Conservation (phyloP, 257 asterid genomes). For the Petunia secreta region DNA sequence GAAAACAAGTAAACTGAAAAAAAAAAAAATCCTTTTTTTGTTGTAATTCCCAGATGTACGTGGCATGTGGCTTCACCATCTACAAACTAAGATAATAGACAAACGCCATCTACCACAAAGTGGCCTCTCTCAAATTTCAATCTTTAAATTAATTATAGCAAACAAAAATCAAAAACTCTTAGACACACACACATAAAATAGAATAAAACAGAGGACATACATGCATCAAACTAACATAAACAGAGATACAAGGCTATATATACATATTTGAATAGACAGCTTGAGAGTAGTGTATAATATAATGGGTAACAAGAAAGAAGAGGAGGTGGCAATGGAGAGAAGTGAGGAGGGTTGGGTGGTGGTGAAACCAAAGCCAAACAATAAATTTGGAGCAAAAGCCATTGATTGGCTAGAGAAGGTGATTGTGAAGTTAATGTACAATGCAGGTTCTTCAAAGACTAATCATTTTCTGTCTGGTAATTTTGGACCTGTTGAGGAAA, state of each 20-base stretch:
- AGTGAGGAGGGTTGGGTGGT: conserved; percentile 15
- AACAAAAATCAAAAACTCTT: no score
- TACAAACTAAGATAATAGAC: neutral
- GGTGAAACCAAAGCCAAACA: conserved; percentile 11
- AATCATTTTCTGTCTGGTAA: conserved; percentile 11
- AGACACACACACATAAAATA: neutral
- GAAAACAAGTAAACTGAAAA: neutral
- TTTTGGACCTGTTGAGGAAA: conserved; percentile 7
- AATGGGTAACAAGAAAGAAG: neutral
- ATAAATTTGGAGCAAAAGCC: conserved; percentile 15
- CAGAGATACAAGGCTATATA: neutral
- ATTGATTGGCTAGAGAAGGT: conserved; percentile 22
- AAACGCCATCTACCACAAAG: conserved; percentile 11
- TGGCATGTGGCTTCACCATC: conserved; percentile 20
- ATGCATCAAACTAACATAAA: neutral
- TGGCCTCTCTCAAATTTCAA: neutral
- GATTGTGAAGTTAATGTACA: conserved; percentile 14
- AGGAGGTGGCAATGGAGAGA: neutral
- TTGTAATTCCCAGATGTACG: neutral
- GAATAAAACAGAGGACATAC: neutral
- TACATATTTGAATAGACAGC: neutral
- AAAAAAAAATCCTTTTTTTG: neutral
- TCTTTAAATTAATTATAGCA: no score
- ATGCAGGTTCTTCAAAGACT: neutral
- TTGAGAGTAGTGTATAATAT: neutral